These are phyloP conservation scores for Pythium pyrilobum DNA, from an alignment of 352 stramenopile genomes.

Conservation along the genomic window DNA sequence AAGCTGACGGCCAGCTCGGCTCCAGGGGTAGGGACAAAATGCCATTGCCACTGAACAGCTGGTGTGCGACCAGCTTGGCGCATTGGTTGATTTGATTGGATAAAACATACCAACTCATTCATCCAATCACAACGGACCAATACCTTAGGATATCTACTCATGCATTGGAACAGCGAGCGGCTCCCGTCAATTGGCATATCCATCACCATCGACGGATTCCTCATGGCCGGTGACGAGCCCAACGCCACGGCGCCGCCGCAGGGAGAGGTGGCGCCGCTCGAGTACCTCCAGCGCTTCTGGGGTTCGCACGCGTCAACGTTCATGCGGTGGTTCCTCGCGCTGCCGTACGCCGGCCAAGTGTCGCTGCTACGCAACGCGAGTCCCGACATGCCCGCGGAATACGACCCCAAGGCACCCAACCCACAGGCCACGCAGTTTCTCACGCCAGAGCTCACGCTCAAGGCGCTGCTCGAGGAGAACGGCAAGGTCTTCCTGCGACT, in stretches of 20 bases:
- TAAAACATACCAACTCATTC: no score
- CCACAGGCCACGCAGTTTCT: conserved; percentile 65
- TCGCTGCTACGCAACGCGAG: conserved; percentile 74
- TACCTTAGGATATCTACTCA: neutral
- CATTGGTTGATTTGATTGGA: no score
- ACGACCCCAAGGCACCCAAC: conserved; percentile 35
- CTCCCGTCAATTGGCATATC: neutral
- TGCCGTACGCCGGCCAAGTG: conserved; percentile 73
- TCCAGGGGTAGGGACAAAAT: neutral
- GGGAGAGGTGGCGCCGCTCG: conserved; percentile 31
- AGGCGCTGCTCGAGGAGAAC: conserved; percentile 70
- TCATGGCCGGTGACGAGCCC: conserved; percentile 17
- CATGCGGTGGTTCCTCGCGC: conserved; percentile 80
- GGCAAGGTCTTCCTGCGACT: conserved; percentile 73
- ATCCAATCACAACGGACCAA: neutral
- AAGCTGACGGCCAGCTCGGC: no score
- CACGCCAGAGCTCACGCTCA: conserved; percentile 65
- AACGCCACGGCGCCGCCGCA: neutral
- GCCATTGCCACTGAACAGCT: conserved; percentile 1
- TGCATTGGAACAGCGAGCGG: no score
- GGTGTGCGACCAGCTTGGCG: no score
- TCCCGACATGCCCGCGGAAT: conserved; percentile 65
- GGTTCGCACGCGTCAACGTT: conserved; percentile 60
- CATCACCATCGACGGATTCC: no score
- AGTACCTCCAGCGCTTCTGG: conserved; percentile 76